Conservation (phyloP, 257 asterid species). For the Solanum raphanifolium region DNA sequence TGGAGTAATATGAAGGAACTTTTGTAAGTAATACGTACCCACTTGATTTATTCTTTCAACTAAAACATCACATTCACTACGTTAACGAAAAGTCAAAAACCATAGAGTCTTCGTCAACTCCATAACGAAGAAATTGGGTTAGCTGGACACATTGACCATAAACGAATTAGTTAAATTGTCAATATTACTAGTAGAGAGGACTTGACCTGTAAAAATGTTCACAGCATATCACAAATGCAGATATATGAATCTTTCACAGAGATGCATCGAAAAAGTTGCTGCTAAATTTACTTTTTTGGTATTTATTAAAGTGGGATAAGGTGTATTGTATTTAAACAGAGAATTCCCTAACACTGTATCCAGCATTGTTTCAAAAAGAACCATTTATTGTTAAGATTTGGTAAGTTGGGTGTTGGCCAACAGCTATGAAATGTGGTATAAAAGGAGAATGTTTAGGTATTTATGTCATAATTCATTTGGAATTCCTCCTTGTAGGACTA, state of each 20-base stretch:
- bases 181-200: not conserved
- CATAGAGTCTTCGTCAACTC: not conserved
- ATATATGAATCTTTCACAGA: not conserved
- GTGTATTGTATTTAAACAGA: not conserved
- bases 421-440: not conserved
- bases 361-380: not conserved
- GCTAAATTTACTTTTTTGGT: not conserved
- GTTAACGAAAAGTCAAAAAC: not conserved
- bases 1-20: not conserved
- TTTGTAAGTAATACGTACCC: not conserved
- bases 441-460: not conserved
- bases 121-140: not conserved
- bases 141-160: not conserved
- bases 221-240: not conserved
- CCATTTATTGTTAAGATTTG: not conserved
- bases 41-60: not conserved
- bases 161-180: not conserved
- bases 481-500: not conserved
- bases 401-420: not conserved
- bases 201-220: not conserved
- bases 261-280: not conserved
- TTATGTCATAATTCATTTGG: not conserved
- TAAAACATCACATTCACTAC: not conserved
- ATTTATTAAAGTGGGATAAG: not conserved
- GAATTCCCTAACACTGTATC: not conserved